Conservation (phyloP, 192 early-diverging fungal genomes). For the Ambispora gerdemannii region DNA sequence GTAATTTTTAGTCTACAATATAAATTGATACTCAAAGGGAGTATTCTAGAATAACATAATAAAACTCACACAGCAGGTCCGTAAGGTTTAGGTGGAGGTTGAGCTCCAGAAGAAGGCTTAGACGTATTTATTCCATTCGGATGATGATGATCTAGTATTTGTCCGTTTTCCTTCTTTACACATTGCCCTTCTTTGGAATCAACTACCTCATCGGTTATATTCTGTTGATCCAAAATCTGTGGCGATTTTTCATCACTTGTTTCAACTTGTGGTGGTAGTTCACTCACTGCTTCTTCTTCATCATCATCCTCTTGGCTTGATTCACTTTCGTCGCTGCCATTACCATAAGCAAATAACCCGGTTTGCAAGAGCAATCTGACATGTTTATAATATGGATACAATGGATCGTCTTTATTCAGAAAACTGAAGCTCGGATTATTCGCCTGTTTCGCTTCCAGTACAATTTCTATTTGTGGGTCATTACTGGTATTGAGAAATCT, state of each 20-base stretch:
- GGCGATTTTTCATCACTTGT: too few species aligned
- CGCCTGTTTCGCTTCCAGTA: conserved; percentile 70
- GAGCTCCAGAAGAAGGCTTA: not conserved
- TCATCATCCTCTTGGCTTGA: conserved; percentile 18
- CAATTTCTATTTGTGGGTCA: conserved; percentile 64
- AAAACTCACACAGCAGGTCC: conserved; percentile 18
- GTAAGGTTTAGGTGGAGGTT: not conserved
- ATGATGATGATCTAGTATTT: too few species aligned
- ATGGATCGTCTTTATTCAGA: conserved; percentile 48
- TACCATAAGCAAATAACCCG: conserved; percentile 55
- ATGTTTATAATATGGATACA: conserved; percentile 75
- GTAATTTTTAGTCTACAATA: not conserved
- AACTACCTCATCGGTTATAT: not conserved
- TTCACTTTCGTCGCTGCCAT: conserved; percentile 29
- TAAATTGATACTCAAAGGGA: not conserved
- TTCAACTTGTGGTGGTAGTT: too few species aligned
- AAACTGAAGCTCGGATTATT: conserved; percentile 72
- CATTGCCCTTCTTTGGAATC: not conserved
- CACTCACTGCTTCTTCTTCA: not conserved
- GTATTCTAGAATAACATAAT: not conserved
- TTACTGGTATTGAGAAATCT: conserved; percentile 57
- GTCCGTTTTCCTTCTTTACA: not conserved
- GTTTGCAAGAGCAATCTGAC: conserved; percentile 58
- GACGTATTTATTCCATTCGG: not conserved
- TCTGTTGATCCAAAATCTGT: not conserved